These are phyloP conservation scores for Sarcomyxa edulis DNA, from an alignment of 768 basidiomycete genomes.

Conservation along the genomic window DNA sequence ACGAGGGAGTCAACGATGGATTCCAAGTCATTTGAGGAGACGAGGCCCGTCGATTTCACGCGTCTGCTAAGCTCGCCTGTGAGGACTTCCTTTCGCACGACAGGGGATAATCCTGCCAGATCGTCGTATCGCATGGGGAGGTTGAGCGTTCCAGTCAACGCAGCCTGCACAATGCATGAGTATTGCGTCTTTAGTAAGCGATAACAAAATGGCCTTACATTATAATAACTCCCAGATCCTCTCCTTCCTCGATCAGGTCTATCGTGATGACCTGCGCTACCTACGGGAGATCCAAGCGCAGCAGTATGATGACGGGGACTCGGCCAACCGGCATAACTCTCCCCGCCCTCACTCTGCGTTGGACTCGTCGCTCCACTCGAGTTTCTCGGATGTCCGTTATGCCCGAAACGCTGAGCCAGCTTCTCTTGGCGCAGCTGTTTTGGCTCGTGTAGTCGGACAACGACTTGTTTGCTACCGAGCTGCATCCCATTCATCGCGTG, in stretches of 20 bases:
- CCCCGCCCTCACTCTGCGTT: constrained; percentile 75
- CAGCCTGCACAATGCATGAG: constrained; percentile 46
- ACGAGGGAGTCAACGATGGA: constrained; percentile 70
- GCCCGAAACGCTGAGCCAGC: constrained; percentile 74
- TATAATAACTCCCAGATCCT: constrained; percentile 84
- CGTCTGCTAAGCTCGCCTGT: constrained; percentile 79
- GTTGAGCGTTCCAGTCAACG: constrained; percentile 73
- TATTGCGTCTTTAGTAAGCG: constrained; percentile 6
- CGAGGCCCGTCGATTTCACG: constrained; percentile 50
- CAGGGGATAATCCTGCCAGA: constrained; percentile 74
- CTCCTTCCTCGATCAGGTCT: constrained; percentile 63
- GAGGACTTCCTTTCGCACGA: constrained; percentile 82
- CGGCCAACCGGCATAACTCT: constrained; percentile 67
- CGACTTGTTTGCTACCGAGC: constrained; percentile 71
- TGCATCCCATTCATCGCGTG: constrained; percentile 74
- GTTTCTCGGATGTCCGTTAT: constrained; percentile 75
- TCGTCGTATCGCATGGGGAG: constrained; percentile 88
- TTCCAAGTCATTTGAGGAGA: constrained; percentile 54
- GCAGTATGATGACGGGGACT: constrained; percentile 60
- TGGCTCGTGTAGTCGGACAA: constrained; percentile 86
- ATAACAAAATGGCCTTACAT: constrained; percentile 40
- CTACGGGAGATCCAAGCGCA: constrained; percentile 52
- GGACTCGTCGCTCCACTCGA: constrained; percentile 85
- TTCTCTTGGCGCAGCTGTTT: constrained; percentile 90
- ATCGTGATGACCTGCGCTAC: constrained; percentile 41